These are phyloP conservation scores for Selaginella moellendorffii DNA, from an alignment of 75 land plant species.

Conservation along the genomic window DNA sequence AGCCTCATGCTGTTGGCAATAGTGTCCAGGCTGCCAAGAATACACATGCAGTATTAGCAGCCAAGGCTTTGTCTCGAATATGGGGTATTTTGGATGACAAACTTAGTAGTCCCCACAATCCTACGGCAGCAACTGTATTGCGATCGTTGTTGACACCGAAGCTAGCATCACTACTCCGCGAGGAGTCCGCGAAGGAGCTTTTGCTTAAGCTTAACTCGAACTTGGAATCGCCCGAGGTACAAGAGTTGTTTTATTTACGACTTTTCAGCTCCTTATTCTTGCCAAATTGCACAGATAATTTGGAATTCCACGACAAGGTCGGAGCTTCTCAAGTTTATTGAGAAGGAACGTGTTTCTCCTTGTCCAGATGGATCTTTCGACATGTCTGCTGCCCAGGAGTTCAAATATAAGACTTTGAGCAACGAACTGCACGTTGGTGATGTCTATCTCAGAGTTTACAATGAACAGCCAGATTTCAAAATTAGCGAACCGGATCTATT, in stretches of 20 bases:
- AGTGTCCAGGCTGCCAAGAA: constrained; percentile 93
- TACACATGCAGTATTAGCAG: constrained; percentile 75
- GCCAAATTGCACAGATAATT: constrained; percentile 86
- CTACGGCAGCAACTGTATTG: constrained; percentile 43
- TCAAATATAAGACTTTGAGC: constrained; percentile 59
- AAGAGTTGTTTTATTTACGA: background rate
- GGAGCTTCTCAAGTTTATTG: constrained; percentile 84
- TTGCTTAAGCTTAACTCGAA: constrained; percentile 68
- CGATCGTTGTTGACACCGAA: constrained; percentile 82
- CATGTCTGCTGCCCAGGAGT: constrained; percentile 44
- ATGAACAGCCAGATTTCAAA: constrained; percentile 94
- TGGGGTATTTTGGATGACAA: constrained; percentile 51
- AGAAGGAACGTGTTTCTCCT: constrained; percentile 71
- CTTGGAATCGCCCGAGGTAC: constrained; percentile 98
- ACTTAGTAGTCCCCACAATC: constrained; percentile 71
- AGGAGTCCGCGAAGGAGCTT: constrained; percentile 49
- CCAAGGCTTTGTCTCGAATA: constrained; percentile 66
- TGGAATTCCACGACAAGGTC: constrained; percentile 96
- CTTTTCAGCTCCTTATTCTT: no score
- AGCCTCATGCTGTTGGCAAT: constrained; percentile 85
- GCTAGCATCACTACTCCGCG: constrained; percentile 67
- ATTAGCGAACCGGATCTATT: constrained; percentile 70
- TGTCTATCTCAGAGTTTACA: constrained; percentile 91
- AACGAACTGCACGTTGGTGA: constrained; percentile 89
- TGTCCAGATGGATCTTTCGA: constrained; percentile 98